Evolutionary conservation across 805 yeast species (phyloP), one percentile per base, ranked within the genome.

Genomic region (Yarrowia porcina): DNA sequence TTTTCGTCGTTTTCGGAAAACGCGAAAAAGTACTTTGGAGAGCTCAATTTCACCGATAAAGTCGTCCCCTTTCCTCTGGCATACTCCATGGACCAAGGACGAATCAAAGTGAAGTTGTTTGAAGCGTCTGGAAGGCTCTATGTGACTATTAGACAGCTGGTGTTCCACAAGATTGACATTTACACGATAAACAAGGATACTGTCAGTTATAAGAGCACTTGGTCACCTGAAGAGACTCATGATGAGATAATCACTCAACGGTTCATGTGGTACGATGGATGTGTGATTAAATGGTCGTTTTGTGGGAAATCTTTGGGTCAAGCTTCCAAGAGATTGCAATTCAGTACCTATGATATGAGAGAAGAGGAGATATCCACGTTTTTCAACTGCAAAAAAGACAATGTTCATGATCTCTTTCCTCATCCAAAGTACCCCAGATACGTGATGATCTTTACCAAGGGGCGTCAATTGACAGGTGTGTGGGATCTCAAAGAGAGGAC

Each of bases 121-220:
- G 57, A 49, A 11, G 57, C 57, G 15, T 49, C 57, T 3, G 57
- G 57, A 10, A 33, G n/a, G 32, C 41, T 32, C 11, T 49, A 32
- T 17, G 11, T 49, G 42, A 49, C 57, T 5, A 49, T 49, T 21
- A 30, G 57, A 5, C 57, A 49, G 23, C 57, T 32, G 20, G 41
- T 33, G n/a, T 49, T 49, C 41, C 57, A 49, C 28, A 49, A 32
- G 20, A 49, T 35, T 20, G 57, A 49, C 57, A 49, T 49, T 18
- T 49, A 49, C 13, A 39, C 3, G 32, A n/a, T 49, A 2, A 21
- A 49, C 30, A 30, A 21, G 13, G 23, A 15, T 4, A 11, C n/a
- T 3, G 39, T 49, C 21, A 49, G 41, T 12, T 49, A 49, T 23
- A 21, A 33, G 21, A 49, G 41, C 28, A 33, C 41, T n/a, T 49